Evolutionary conservation across 2,329 filamentous ascomycete genomes (phyloP).

Genomic region (Cadophora gregata): DNA sequence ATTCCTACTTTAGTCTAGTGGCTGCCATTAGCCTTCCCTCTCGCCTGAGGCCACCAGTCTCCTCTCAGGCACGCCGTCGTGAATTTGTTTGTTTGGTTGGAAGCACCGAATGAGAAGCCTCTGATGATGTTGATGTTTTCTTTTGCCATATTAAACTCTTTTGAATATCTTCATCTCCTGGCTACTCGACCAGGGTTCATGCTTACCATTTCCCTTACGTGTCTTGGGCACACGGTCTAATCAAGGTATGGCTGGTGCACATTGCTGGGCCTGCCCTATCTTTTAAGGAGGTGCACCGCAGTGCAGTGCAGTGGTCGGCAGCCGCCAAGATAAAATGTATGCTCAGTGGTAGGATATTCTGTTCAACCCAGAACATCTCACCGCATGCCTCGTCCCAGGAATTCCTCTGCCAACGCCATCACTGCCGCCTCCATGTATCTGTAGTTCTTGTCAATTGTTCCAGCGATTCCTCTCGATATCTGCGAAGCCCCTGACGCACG

Average conservation of each 20-base stretch:
- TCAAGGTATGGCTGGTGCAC: neutral
- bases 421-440: constrained; percentile 20
- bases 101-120: neutral
- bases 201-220: constrained; percentile 1
- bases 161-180: neutral
- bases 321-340: constrained; percentile 22
- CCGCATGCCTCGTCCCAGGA: neutral
- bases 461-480: constrained; percentile 21
- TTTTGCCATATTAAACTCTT: neutral
- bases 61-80: neutral
- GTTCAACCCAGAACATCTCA: neutral
- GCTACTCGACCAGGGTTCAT: neutral
- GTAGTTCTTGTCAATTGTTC: constrained; percentile 19
- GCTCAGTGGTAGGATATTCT: constrained; percentile 23
- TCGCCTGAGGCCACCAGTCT: constrained; percentile 10
- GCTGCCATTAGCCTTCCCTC: constrained; percentile 1
- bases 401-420: constrained; percentile 16
- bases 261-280: constrained; percentile 15
- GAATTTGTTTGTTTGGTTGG: constrained; percentile 10
- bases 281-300: constrained; percentile 26
- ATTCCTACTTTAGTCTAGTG: neutral
- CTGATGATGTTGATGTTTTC: neutral
- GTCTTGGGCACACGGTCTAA: constrained; percentile 21
- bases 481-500: constrained; percentile 11
- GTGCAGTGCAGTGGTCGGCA: constrained; percentile 1